Evolutionary conservation across 108 stramenopile species (phyloP), one percentile per base, ranked within the genome.

Genomic region (Parmales sp.): DNA sequence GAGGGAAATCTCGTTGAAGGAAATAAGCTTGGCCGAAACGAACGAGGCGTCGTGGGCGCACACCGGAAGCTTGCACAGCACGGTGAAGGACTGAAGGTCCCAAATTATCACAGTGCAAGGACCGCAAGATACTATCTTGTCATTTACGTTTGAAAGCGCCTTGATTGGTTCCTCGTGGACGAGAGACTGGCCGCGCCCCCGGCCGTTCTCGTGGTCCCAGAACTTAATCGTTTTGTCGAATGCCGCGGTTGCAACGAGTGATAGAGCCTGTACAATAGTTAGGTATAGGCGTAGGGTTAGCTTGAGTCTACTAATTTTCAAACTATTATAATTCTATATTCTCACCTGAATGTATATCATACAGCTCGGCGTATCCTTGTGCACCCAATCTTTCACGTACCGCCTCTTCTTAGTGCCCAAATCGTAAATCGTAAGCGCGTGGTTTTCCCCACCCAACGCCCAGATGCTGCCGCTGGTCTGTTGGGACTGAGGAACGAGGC

Each of bases 171-270:
- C 13, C 11, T 16, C 41, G 16, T 43, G 41, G 41, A 11, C 11
- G 11, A 43, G 41, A 43, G 41, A 16, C 41, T 43, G 41, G 16
- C 54, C 54, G n/a, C 54, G 13, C 29, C n/a, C 11, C 26, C 54
- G 13, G 54, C 29, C 29, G 31, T 28, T 60, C 54, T 60, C 54
- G 36, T 34, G 29, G 54, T 60, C 54, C 54, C 54, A 60, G 31
- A 60, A 34, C 16, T 16, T 26, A 16, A 60, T 34, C 4, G 18
- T 2, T 1, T 60, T 11, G 54, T 60, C 54, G 16, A 60, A 34
- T 18, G 28, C 5, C 16, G 31, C 54, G 11, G 54, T 34, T 3
- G 31, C 31, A 2, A 20, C 54, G 2, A 60, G 31, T 4, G 13
- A 16, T 31, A 60, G 54, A 34, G 29, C 13, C 26, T 11, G 29